Evolutionary conservation across 805 yeast species (phyloP).

Genomic region (Zygoascus tannicola): DNA sequence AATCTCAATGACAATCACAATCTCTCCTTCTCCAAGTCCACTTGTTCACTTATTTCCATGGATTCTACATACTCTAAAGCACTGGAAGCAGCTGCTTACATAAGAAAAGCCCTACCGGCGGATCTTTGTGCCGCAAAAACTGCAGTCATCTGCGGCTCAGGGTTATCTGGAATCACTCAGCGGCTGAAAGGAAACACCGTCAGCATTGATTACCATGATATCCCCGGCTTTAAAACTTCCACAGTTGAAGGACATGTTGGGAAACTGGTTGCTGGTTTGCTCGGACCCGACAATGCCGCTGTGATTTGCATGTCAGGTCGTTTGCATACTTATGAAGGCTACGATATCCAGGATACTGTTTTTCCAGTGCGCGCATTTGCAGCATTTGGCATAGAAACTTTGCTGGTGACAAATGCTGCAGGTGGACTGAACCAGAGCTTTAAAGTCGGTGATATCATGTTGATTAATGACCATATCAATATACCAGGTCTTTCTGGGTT

Average conservation of each 20-base stretch:
- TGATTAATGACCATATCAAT: constrained; percentile 80
- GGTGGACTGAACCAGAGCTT: constrained; percentile 70
- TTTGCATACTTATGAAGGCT: constrained; percentile 87
- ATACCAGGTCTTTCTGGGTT: constrained; percentile 84
- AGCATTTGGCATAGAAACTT: constrained; percentile 46
- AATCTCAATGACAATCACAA: too few relatives aligned
- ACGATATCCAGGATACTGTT: constrained; percentile 68
- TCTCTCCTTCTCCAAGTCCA: too few relatives aligned
- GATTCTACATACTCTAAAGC: constrained; percentile 3
- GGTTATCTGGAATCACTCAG: constrained; percentile 76
- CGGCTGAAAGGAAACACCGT: constrained; percentile 34
- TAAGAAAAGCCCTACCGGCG: constrained; percentile 14
- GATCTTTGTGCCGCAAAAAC: constrained; percentile 42
- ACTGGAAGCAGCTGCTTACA: constrained; percentile 11
- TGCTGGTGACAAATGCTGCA: constrained; percentile 85
- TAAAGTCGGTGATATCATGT: constrained; percentile 84
- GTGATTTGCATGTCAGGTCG: constrained; percentile 93
- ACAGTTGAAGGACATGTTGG: constrained; percentile 93
- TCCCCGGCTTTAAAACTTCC: constrained; percentile 73
- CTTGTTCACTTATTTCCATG: too few relatives aligned
- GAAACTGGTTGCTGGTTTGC: constrained; percentile 63
- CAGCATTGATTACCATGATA: constrained; percentile 50
- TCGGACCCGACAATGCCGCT: constrained; percentile 60
- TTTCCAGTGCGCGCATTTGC: constrained; percentile 77
- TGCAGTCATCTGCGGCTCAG: constrained; percentile 89